phyloP scores from a whole-genome alignment of 257 asterid species.

The Haberlea rhodopensis region DNA sequence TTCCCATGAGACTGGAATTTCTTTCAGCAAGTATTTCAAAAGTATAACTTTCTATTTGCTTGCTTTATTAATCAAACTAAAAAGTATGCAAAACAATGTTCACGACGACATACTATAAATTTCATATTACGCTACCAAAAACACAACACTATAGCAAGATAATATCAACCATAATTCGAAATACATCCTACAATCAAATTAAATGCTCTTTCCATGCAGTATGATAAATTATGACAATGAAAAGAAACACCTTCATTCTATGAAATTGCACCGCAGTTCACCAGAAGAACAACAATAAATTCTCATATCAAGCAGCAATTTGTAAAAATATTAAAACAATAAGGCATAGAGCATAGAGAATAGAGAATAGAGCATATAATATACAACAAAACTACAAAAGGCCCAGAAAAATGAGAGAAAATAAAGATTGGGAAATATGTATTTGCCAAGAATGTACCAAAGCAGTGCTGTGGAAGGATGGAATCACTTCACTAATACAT shows the following conservation, averaged over 20 bases:
- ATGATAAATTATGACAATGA: neutral
- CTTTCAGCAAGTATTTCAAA: neutral
- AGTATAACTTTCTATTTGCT: neutral
- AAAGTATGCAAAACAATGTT: neutral
- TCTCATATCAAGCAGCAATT: neutral
- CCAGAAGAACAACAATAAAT: neutral
- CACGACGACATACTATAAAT: neutral
- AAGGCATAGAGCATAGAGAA: neutral
- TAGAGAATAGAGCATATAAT: neutral
- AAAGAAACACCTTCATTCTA: neutral
- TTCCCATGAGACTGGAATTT: slow-evolving; percentile 2
- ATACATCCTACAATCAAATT: neutral
- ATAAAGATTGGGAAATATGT: neutral
- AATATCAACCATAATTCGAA: neutral
- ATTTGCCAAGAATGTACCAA: neutral
- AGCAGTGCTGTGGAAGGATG: neutral
- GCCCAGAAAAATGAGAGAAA: neutral
- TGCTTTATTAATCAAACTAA: neutral
- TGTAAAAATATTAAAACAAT: neutral
- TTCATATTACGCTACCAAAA: neutral
- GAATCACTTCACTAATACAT: neutral
- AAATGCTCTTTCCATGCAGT: neutral
- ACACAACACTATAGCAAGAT: slow-evolving; percentile 9
- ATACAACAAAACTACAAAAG: no score
- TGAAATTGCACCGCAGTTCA: neutral